Evolutionary conservation across 1,284 basidiomycete genomes (phyloP).

Genomic region (Microbotryomycetes sp.): DNA sequence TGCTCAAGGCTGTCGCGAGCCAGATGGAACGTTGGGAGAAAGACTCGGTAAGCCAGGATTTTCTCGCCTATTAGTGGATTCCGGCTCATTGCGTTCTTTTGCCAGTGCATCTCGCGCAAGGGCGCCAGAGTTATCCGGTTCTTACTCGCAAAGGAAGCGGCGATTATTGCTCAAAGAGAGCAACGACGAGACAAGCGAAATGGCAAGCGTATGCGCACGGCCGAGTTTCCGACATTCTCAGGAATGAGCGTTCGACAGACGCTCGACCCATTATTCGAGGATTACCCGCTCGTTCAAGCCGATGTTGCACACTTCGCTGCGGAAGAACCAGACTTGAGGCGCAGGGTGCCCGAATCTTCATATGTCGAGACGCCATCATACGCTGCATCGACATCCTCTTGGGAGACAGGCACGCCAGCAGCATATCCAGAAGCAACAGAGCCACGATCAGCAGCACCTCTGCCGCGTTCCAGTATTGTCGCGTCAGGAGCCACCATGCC

Average conservation of each 20-base stretch:
- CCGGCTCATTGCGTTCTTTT: constrained; percentile 4
- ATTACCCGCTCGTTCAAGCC: background rate
- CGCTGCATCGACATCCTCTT: background rate
- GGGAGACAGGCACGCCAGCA: background rate
- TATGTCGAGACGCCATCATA: background rate
- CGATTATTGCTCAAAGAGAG: constrained; percentile 7
- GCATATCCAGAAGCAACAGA: background rate
- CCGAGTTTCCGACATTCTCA: background rate
- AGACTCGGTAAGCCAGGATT: background rate
- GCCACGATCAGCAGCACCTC: background rate
- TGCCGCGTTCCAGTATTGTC: background rate
- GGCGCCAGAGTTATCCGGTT: constrained; percentile 19
- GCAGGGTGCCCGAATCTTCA: background rate
- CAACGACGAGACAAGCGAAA: constrained; percentile 5
- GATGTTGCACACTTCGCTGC: background rate
- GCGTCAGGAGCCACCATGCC: background rate
- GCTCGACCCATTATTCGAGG: background rate
- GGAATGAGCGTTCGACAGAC: background rate
- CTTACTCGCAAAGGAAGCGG: constrained; percentile 21
- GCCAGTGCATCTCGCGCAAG: constrained; percentile 4
- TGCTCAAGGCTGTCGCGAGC: constrained; percentile 10
- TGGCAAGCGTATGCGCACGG: background rate
- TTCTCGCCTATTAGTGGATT: background rate
- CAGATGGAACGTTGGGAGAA: constrained; percentile 20
- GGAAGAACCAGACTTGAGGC: background rate